These are phyloP conservation scores for Xylariaceae sp. DNA, from an alignment of 2,329 filamentous ascomycete genomes.

Conservation along the genomic window DNA sequence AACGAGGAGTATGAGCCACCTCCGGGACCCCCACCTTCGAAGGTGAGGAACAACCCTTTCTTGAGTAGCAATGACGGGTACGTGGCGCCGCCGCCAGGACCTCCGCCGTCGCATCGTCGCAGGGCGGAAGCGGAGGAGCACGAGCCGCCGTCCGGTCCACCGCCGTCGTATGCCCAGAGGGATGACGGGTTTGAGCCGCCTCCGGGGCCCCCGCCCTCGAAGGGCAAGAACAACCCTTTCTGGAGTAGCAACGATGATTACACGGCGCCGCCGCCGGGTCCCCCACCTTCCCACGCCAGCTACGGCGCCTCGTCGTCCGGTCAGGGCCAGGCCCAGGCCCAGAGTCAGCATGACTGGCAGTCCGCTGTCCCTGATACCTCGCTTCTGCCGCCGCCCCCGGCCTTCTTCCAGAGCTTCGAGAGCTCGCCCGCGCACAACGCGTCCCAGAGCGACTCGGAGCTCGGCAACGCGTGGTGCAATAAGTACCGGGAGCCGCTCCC, in stretches of 20 bases:
- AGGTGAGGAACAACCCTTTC: neutral
- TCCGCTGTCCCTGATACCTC: slow-evolving; percentile 67
- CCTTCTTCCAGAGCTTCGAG: slow-evolving; percentile 60
- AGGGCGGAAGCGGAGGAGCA: slow-evolving; percentile 6
- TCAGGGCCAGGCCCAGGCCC: slow-evolving; percentile 4
- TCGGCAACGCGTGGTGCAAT: slow-evolving; percentile 62
- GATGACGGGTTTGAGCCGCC: slow-evolving; percentile 29
- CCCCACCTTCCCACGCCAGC: slow-evolving; percentile 13
- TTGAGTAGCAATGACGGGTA: slow-evolving; percentile 16
- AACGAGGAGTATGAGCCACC: slow-evolving; percentile 16
- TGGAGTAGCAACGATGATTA: slow-evolving; percentile 16
- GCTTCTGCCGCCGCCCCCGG: slow-evolving; percentile 68
- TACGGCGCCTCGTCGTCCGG: neutral
- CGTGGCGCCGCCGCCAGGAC: slow-evolving; percentile 32
- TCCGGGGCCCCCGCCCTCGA: slow-evolving; percentile 31
- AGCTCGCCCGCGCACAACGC: slow-evolving; percentile 67
- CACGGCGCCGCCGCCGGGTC: slow-evolving; percentile 32
- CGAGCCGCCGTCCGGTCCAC: slow-evolving; percentile 28
- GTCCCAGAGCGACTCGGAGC: slow-evolving; percentile 56
- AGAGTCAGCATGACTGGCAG: slow-evolving; percentile 63
- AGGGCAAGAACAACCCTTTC: neutral
- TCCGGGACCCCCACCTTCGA: slow-evolving; percentile 28
- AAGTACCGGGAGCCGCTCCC: slow-evolving; percentile 52
- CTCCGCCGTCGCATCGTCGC: slow-evolving; percentile 3
- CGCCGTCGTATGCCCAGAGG: slow-evolving; percentile 24